A percentile compares a stretch with the other conserved stretches of the same genome.
Evolutionary conservation across 352 stramenopile species (phyloP).

Genomic region (Phytophthora constricta): DNA sequence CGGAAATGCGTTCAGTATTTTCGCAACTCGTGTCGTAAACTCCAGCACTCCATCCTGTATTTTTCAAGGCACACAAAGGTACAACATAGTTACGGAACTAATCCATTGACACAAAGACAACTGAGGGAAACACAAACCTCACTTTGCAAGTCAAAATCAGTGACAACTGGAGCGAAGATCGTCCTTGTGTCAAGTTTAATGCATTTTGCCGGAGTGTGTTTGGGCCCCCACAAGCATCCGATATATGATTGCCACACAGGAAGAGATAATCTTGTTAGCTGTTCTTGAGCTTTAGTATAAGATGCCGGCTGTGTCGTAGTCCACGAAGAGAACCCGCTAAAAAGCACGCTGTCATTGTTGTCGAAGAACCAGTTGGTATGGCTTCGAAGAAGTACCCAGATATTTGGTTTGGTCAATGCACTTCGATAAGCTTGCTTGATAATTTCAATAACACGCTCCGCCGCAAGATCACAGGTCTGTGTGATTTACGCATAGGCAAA

Average conservation of each 20-base stretch:
- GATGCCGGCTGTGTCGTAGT: background rate
- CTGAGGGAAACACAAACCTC: constrained; percentile 19
- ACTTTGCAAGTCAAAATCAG: constrained; percentile 7
- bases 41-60: constrained; percentile 3
- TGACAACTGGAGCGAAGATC: constrained; percentile 16
- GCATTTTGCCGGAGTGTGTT: background rate
- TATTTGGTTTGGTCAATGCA: constrained; percentile 3
- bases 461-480: background rate
- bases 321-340: constrained; percentile 16
- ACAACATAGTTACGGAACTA: constrained; percentile 2
- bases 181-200: constrained; percentile 14
- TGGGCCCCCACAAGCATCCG: constrained; percentile 11
- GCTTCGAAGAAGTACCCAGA: constrained; percentile 23
- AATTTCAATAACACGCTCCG: constrained; percentile 22
- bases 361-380: constrained; percentile 29
- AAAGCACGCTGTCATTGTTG: constrained; percentile 21
- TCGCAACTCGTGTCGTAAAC: constrained; percentile 7
- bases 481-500: background rate
- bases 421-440: constrained; percentile 25
- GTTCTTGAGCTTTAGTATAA: background rate
- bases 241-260: constrained; percentile 29
- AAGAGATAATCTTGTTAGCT: constrained; percentile 7
- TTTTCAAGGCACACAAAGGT: background rate
- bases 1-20: constrained; percentile 21
- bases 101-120: background rate